These are phyloP conservation scores for Malassezia sympodialis DNA, from an alignment of 1,284 basidiomycete genomes.

Conservation along the genomic window DNA sequence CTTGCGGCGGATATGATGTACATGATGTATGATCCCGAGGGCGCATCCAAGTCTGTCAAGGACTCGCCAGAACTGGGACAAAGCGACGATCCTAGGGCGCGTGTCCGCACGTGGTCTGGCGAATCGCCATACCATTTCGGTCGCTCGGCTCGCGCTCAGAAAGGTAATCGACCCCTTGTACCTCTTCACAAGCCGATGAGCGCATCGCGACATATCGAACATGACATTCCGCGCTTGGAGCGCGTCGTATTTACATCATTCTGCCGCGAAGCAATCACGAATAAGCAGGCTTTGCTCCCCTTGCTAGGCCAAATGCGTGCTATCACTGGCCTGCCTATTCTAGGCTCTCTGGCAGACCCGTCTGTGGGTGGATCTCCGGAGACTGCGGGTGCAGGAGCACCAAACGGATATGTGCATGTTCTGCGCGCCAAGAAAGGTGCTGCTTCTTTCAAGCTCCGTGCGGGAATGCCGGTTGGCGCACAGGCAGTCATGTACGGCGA, in stretches of 20 bases:
- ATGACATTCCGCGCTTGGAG: constrained; percentile 59
- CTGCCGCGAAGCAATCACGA: constrained; percentile 55
- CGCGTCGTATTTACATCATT: constrained; percentile 56
- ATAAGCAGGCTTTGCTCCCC: constrained; percentile 67
- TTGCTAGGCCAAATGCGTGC: constrained; percentile 77
- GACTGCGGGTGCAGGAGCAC: neutral
- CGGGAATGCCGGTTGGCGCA: constrained; percentile 70
- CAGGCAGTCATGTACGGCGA: constrained; percentile 82
- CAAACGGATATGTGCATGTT: constrained; percentile 58
- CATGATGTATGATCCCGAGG: constrained; percentile 65
- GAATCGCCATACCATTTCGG: constrained; percentile 67
- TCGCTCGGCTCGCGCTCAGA: constrained; percentile 59
- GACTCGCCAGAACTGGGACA: constrained; percentile 3
- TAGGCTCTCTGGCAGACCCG: constrained; percentile 29
- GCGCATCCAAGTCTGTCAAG: constrained; percentile 15
- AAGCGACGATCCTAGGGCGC: constrained; percentile 12
- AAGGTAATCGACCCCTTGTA: constrained; percentile 54
- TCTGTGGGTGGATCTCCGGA: constrained; percentile 14
- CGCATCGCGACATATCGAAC: constrained; percentile 16
- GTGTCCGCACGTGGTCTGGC: constrained; percentile 62
- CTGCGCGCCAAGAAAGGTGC: constrained; percentile 68
- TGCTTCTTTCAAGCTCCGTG: constrained; percentile 72
- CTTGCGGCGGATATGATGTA: constrained; percentile 83
- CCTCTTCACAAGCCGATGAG: constrained; percentile 28
- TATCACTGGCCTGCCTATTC: constrained; percentile 67